Base-by-base conservation (phyloP, 31 red algal genomes). In the Porphyra umbilicalis region DNA sequence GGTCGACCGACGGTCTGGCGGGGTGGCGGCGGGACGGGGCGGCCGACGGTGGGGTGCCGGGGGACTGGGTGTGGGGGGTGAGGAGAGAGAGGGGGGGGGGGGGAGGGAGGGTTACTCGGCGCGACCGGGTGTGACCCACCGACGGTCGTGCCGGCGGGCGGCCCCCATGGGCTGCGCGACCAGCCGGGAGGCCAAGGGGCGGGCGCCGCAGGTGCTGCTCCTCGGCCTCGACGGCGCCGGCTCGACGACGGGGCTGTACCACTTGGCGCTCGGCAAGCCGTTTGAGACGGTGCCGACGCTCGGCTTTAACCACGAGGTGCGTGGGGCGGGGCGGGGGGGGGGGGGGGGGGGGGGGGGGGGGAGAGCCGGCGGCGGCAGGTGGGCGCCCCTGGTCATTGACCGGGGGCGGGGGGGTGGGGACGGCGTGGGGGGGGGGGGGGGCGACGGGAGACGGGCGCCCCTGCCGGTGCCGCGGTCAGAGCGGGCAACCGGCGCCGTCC, bases 271-370 rank as follows among this genome's bases (percentile, higher is more conserved):
- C 34, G 80, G 80, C 80, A 74, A 82, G 80, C 39, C 32, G 29
- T 33, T 82, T 39, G 35, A 34, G 80, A 82, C 80, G n/a, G 35
- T 39, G 7, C 80, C 80, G 80, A 82, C 80, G 80, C 32, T 78
- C 15, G 76, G 76, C 76, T 35, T 35, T 35, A 78, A 78, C 33
- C 32, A 78, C 34, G 76, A 71, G 57, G 57, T 71, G 57, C 57
- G 57, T 71, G 13, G 57, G 1, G 57, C 2, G 57, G 25, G 57
- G 57, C 0, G 57, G 11, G 57, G 25, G 57, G 25, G 8, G 57
- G 6, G 4, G 44, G 44, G 44, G 25, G 44, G 44, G 44, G 44
- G 8, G 4, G 44, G 44, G 44, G 44, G 44, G 44, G 44, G 44
- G 44, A 16, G 44, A 20, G 44, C 25, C 25, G 44, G 20, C n/a